Base-by-base conservation (phyloP, 768 basidiomycete genomes). In the Lactifluus piperatus region DNA sequence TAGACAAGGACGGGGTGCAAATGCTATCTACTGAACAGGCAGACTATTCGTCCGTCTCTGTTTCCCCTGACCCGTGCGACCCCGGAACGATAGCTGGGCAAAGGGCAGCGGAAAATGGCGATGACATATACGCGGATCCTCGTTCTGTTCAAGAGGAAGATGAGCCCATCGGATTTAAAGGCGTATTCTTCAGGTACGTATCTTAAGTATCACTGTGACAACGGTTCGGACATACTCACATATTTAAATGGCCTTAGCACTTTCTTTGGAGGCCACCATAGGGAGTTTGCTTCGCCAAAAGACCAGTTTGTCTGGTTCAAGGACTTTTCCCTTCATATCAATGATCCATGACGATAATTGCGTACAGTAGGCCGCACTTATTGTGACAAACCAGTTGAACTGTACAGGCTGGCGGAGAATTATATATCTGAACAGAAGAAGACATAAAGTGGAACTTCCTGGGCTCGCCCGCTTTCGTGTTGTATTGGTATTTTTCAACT, bases 261-360 rank as follows among this genome's bases (percentile, higher is more conserved):
- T 7, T 88, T 88, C 71, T 91, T 91, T 65, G 89, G 88, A 11
- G 89, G 88, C 0, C 87, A 90, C 62, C 82, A 81, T 5, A 65
- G 72, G 5, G 65, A 77, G 44, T 91, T 81, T 66, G 86, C 85
- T 16, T 84, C 86, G 18, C 88, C 89, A 3, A 78, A 71, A 62
- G 83, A 89, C 68, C 90, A 91, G 68, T 83, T 83, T 63, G 76
- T 79, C 1, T 90, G 85, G 83, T 91, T 90, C 74, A 88, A 78
- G 65, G 82, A 81, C 64, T 88, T 88, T 65, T 68, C 71, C 16
- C 77, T 90, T 62, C 61, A 37, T 32, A 66, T 67, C 57, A 64
- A 70, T 43, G 58, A 48, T 45, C 37, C 10, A 13, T 45, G 16
- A 26, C 36, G 32, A 37, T 46, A 46, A 3, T 36, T 11, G 13